These are phyloP conservation scores for Xylaria digitata DNA, from an alignment of 2,329 filamentous ascomycete genomes.

Conservation along the genomic window DNA sequence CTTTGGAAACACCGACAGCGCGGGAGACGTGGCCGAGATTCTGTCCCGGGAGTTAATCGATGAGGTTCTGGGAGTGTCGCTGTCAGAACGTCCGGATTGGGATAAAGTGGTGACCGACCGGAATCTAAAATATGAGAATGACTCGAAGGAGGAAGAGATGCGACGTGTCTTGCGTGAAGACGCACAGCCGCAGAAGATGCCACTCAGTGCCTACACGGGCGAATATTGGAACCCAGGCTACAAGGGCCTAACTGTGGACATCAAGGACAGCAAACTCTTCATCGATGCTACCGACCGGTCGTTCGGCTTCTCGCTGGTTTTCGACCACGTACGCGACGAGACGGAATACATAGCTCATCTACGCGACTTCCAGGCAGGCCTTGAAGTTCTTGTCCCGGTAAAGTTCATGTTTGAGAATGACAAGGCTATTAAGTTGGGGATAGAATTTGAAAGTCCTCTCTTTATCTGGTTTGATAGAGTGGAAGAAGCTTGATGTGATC, in stretches of 20 bases:
- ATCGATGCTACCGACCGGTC: slow-evolving; percentile 43
- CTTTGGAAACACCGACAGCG: slow-evolving; percentile 36
- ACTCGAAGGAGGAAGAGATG: slow-evolving; percentile 9
- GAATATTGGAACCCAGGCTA: slow-evolving; percentile 44
- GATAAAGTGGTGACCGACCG: neutral
- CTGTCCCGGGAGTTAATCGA: slow-evolving; percentile 38
- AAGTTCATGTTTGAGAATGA: slow-evolving; percentile 40
- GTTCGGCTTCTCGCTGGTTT: slow-evolving; percentile 33
- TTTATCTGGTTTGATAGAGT: slow-evolving; percentile 42
- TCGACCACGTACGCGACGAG: slow-evolving; percentile 39
- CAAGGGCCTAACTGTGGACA: slow-evolving; percentile 33
- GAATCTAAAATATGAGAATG: neutral
- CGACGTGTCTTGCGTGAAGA: slow-evolving; percentile 20
- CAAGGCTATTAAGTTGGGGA: slow-evolving; percentile 36
- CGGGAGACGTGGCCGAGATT: neutral
- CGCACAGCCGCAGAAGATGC: slow-evolving; percentile 35
- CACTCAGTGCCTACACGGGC: slow-evolving; percentile 40
- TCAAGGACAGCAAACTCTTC: slow-evolving; percentile 41
- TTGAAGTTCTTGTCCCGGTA: slow-evolving; percentile 14
- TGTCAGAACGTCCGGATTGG: slow-evolving; percentile 29
- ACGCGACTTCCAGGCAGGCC: slow-evolving; percentile 2
- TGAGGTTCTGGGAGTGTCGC: slow-evolving; percentile 35
- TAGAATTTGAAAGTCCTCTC: slow-evolving; percentile 32
- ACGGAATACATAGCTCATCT: slow-evolving; percentile 36
- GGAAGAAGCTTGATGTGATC: neutral